Evolutionary conservation across 2,329 filamentous ascomycete genomes (phyloP).

Genomic region (Fusarium transvaalense): DNA sequence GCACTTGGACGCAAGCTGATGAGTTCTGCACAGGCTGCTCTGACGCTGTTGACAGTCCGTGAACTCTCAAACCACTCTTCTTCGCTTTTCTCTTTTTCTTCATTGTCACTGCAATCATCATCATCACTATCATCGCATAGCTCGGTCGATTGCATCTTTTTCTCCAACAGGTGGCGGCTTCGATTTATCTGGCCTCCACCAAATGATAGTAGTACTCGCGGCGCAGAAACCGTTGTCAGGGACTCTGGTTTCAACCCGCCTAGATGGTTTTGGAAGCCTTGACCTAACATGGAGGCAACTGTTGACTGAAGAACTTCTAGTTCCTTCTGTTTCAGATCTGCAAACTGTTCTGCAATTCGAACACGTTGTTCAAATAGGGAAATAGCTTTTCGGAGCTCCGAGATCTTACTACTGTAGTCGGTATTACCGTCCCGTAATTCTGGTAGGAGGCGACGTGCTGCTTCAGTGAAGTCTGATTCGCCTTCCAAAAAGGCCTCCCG

Average conservation of each 20-base stretch:
- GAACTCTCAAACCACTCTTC: conserved; percentile 2
- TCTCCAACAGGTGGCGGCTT: not conserved
- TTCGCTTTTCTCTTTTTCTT: not conserved
- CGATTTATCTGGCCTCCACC: not conserved
- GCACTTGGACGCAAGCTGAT: not conserved
- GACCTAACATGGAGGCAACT: not conserved
- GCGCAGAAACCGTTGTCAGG: not conserved
- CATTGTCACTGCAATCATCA: not conserved
- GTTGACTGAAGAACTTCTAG: conserved; percentile 1
- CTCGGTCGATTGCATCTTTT: not conserved
- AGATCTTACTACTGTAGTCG: not conserved
- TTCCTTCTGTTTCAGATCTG: not conserved
- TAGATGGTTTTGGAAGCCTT: conserved; percentile 1
- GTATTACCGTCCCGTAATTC: conserved; percentile 5
- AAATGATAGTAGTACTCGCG: not conserved
- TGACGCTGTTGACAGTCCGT: not conserved
- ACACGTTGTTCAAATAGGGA: conserved; percentile 3
- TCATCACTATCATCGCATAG: not conserved
- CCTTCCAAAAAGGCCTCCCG: not conserved
- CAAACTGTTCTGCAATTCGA: conserved; percentile 7
- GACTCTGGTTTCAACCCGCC: not conserved
- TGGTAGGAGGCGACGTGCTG: not conserved
- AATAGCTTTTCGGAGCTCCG: not conserved
- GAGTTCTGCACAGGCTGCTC: not conserved
- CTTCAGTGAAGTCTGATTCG: not conserved